A percentile compares a stretch with the other conserved stretches of the same genome.
Evolutionary conservation across 768 basidiomycete species (phyloP).

Genomic region (Infundibulicybe gibba): DNA sequence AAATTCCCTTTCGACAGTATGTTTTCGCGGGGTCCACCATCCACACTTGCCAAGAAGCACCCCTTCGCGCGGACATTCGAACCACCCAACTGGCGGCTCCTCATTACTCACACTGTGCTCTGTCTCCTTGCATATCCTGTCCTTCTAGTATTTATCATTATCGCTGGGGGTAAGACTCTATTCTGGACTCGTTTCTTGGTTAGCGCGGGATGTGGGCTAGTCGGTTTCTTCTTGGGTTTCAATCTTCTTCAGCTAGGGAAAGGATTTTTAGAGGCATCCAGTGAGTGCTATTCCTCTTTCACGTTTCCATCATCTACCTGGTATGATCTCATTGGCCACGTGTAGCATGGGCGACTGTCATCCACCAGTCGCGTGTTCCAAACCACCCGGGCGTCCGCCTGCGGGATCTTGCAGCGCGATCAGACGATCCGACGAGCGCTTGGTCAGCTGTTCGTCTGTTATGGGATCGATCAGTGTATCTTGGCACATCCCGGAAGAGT

Average conservation of each 20-base stretch:
- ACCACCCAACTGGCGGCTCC: conserved; percentile 25
- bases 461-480: conserved; percentile 29
- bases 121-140: conserved; percentile 31
- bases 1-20: conserved; percentile 4
- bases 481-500: conserved; percentile 24
- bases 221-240: conserved; percentile 26
- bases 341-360: conserved; percentile 40
- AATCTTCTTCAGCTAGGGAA: conserved; percentile 25
- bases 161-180: conserved; percentile 24
- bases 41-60: conserved; percentile 11
- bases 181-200: conserved; percentile 39
- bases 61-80: conserved; percentile 28
- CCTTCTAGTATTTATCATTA: conserved; percentile 22
- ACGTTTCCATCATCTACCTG: background rate
- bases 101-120: conserved; percentile 24
- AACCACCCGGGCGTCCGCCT: conserved; percentile 28
- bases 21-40: conserved; percentile 8
- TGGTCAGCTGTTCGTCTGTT: conserved; percentile 26
- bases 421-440: conserved; percentile 24
- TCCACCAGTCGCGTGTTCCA: conserved; percentile 31
- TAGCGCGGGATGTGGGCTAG: conserved; percentile 26
- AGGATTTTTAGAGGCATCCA: conserved; percentile 30
- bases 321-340: background rate
- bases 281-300: conserved; percentile 17
- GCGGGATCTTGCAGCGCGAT: conserved; percentile 29